Evolutionary conservation across 805 yeast species (phyloP).

Genomic region (Candida nitratophila): DNA sequence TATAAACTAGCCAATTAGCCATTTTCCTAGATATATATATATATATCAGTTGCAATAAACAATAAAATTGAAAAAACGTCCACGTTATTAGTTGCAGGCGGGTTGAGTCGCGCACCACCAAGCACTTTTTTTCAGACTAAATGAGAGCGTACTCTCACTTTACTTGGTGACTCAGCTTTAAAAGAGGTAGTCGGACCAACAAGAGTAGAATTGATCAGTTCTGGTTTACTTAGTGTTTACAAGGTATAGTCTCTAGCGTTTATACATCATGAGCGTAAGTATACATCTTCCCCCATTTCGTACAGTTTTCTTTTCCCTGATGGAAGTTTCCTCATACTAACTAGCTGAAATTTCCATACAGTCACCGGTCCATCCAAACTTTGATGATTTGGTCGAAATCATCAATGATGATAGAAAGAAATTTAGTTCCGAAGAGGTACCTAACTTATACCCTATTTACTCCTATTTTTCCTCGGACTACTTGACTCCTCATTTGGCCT

Average conservation of each 20-base stretch:
- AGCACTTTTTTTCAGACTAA: background rate
- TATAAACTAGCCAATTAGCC: background rate
- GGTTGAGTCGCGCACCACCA: background rate
- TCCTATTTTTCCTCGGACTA: slow-evolving; percentile 68
- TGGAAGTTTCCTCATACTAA: too few relatives aligned
- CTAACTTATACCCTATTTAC: slow-evolving; percentile 78
- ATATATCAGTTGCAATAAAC: too few relatives aligned
- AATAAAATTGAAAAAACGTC: background rate
- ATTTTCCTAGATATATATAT: too few relatives aligned
- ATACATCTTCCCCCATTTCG: too few relatives aligned
- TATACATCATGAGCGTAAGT: background rate
- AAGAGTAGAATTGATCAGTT: too few relatives aligned
- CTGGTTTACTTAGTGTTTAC: too few relatives aligned
- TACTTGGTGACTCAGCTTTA: too few relatives aligned
- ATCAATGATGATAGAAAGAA: slow-evolving; percentile 28
- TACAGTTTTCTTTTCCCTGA: too few relatives aligned
- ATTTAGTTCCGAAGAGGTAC: slow-evolving; percentile 20
- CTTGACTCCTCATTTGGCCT: slow-evolving; percentile 86
- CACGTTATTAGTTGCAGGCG: background rate
- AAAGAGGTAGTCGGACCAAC: too few relatives aligned
- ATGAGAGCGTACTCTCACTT: background rate
- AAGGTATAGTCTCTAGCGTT: too few relatives aligned
- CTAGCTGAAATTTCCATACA: too few relatives aligned
- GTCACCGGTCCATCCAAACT: slow-evolving; percentile 40
- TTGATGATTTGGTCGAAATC: slow-evolving; percentile 36